Percentiles rank a stretch among this genome's conserved stretches.
phyloP scores from a whole-genome alignment of 768 basidiomycete genomes.

The Rhizopogon rudus region DNA sequence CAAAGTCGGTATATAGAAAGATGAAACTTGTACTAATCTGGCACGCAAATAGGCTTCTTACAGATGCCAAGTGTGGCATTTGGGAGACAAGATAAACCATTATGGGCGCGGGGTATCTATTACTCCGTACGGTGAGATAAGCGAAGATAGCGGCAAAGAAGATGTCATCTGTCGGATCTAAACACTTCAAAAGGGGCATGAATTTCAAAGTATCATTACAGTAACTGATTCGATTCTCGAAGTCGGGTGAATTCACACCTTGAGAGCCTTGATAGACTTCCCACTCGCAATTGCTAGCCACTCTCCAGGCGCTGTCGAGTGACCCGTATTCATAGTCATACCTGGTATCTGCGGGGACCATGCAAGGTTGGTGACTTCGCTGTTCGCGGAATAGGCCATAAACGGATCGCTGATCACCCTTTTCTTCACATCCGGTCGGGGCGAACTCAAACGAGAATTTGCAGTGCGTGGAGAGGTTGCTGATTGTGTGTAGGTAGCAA shows the following conservation, averaged over 20 bases:
- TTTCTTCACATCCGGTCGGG: slow-evolving; percentile 77
- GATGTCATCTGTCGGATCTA: not conserved
- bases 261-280: slow-evolving; percentile 75
- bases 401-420: slow-evolving; percentile 68
- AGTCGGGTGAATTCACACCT: slow-evolving; percentile 45
- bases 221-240: not conserved
- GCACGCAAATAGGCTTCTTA: too few relatives aligned
- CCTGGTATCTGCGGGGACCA: slow-evolving; percentile 87
- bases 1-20: too few relatives aligned
- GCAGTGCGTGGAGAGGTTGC: slow-evolving; percentile 65
- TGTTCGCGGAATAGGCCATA: slow-evolving; percentile 77
- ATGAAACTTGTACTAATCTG: too few relatives aligned
- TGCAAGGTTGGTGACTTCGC: slow-evolving; percentile 78
- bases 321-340: slow-evolving; percentile 69
- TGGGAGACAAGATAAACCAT: not conserved
- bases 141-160: not conserved
- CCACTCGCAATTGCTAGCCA: slow-evolving; percentile 86
- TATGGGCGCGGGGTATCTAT: not conserved
- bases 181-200: not conserved
- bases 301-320: slow-evolving; percentile 72
- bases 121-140: not conserved
- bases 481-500: slow-evolving; percentile 56
- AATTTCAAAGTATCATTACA: not conserved
- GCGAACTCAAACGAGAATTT: slow-evolving; percentile 72
- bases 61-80: too few relatives aligned